Evolutionary conservation across 768 basidiomycete species (phyloP).

Genomic region (Termitomyces sp.): DNA sequence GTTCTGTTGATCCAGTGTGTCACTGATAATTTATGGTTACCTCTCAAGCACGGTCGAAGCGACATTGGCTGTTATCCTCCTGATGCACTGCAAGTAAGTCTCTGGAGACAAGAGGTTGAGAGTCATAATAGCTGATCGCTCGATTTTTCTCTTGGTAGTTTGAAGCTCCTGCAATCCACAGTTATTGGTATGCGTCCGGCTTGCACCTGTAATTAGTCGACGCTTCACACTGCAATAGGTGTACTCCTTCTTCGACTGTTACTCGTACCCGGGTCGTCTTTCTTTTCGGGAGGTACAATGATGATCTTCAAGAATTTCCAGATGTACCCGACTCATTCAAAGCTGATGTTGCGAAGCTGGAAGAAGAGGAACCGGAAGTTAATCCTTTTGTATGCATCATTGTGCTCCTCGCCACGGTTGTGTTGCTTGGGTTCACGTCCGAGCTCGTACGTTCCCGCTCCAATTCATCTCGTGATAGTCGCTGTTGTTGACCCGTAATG

Average conservation of each 20-base stretch:
- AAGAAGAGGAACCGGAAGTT: slow-evolving; percentile 43
- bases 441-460: slow-evolving; percentile 48
- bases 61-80: slow-evolving; percentile 39
- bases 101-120: background rate
- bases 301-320: slow-evolving; percentile 23
- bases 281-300: slow-evolving; percentile 60
- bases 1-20: background rate
- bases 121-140: background rate
- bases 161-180: slow-evolving; percentile 62
- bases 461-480: background rate
- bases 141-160: slow-evolving; percentile 24
- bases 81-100: slow-evolving; percentile 42
- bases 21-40: background rate
- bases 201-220: background rate
- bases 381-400: slow-evolving; percentile 57
- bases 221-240: slow-evolving; percentile 26
- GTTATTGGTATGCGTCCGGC: slow-evolving; percentile 43
- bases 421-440: slow-evolving; percentile 58
- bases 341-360: slow-evolving; percentile 29
- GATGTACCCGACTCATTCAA: slow-evolving; percentile 41
- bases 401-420: slow-evolving; percentile 45
- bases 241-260: slow-evolving; percentile 67
- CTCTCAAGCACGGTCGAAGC: slow-evolving; percentile 40
- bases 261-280: slow-evolving; percentile 62
- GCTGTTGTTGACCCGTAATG: background rate